phyloP scores from a whole-genome alignment of 345 rosid species.

The Populus nigra region DNA sequence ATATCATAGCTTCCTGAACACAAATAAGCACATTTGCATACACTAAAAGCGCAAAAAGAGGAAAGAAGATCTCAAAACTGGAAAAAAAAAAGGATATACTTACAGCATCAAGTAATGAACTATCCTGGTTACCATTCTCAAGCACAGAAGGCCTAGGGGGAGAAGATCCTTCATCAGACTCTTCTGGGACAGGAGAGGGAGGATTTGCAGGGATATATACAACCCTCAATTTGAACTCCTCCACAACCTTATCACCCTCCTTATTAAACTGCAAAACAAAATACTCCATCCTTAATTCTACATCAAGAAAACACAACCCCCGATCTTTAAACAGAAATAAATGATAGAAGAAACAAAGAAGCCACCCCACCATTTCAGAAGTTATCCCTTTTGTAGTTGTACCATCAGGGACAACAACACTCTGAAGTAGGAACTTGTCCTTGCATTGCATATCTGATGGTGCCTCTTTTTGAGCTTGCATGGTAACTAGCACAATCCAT shows the following conservation, averaged over 20 bases:
- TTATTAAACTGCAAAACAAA: conserved; percentile 57
- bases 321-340: neutral
- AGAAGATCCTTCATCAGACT: conserved; percentile 81
- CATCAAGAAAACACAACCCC: neutral
- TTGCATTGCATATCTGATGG: conserved; percentile 81
- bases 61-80: neutral
- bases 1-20: neutral
- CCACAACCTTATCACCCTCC: conserved; percentile 52
- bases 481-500: conserved; percentile 53
- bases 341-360: neutral
- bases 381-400: conserved; percentile 51
- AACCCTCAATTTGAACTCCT: conserved; percentile 76
- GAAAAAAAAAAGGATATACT: conserved; percentile 12
- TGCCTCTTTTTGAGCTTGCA: conserved; percentile 89
- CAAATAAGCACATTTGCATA: neutral
- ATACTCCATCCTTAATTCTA: neutral
- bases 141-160: conserved; percentile 46
- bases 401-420: conserved; percentile 58
- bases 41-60: neutral
- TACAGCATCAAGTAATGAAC: conserved; percentile 48
- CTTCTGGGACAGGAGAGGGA: conserved; percentile 89
- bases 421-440: conserved; percentile 90
- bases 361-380: conserved; percentile 55
- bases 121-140: conserved; percentile 48
- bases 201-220: conserved; percentile 78